Evolutionary conservation across 2,329 filamentous ascomycete genomes (phyloP), one percentile per base, ranked within the genome.

Genomic region (Penicillium hordei): DNA sequence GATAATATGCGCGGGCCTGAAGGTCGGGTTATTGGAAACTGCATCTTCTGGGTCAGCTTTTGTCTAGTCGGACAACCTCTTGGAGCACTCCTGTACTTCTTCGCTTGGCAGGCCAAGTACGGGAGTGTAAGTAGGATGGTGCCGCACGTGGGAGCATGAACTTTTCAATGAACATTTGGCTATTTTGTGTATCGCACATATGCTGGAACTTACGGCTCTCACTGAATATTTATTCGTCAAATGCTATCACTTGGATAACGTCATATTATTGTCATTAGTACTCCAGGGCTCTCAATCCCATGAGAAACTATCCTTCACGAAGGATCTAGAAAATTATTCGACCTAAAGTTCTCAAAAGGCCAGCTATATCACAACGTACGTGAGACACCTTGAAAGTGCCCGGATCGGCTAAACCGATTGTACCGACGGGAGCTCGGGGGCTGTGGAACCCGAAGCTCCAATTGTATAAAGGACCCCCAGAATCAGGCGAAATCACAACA

Each of bases 81-180:
- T 66, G 94, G 91, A 1, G 93, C 91, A 0, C 79, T 99, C 59
- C 82, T 96, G 72, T 99, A 99, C 75, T 99, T 97, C 75, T 97
- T 97, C 72, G 93, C 93, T 1, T 99, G 94, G 93, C 93, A 97
- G 77, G 91, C 91, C 55, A 97, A 97, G 79, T 97, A 96, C 72
- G 94, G 94, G 13, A 92, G 88, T 68, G 88, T 93, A 23, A 90
- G 79, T 63, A 72, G 70, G 48, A 66, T 69, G 61, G 31, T 59
- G 4, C 29, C 46, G 4, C 50, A 40, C 17, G 25, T 15, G 39
- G 23, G 23, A n/a, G 36, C 29, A 21, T 56, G 40, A 50, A 19
- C 10, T n/a, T 17, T 17, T 34, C 12, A 33, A 42, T 4, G 27
- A 19, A 12, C 2, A 12, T 46, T 23, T 33, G 38, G 55, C 40